A percentile compares a stretch with the other conserved stretches of the same genome.
These are phyloP conservation scores for Globisporangium parvum DNA, from an alignment of 352 stramenopile genomes.

Conservation along the genomic window DNA sequence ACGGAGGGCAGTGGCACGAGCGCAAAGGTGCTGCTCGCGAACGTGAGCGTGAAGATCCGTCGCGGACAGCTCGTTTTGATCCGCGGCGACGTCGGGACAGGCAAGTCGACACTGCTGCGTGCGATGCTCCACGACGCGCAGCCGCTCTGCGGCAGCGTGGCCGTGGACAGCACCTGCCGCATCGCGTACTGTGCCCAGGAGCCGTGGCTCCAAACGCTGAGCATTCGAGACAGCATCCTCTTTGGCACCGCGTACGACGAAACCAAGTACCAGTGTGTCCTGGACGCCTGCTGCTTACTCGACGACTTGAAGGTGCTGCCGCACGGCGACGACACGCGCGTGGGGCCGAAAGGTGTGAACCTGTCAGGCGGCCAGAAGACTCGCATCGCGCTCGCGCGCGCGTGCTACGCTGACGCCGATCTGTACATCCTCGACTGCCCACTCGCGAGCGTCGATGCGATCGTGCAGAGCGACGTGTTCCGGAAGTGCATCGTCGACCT, in stretches of 20 bases:
- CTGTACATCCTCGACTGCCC: conserved; percentile 43
- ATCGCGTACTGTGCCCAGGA: conserved; percentile 80
- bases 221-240: conserved; percentile 91
- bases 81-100: conserved; percentile 27
- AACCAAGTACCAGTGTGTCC: conserved; percentile 30
- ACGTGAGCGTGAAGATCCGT: conserved; percentile 23
- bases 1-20: neutral
- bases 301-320: conserved; percentile 32
- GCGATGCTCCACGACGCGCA: conserved; percentile 29
- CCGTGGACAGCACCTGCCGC: conserved; percentile 20
- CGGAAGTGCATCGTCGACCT: conserved; percentile 39
- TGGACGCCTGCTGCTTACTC: conserved; percentile 46
- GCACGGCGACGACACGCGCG: conserved; percentile 27
- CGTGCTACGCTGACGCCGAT: conserved; percentile 40
- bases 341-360: conserved; percentile 41
- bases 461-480: conserved; percentile 52
- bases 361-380: conserved; percentile 46
- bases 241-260: conserved; percentile 72
- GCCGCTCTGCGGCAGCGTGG: conserved; percentile 21
- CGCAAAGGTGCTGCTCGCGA: conserved; percentile 12
- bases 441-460: conserved; percentile 41
- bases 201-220: conserved; percentile 93
- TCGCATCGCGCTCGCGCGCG: neutral
- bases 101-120: conserved; percentile 35
- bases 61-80: conserved; percentile 31